Evolutionary conservation across 371 early-diverging fungal species (phyloP).

Genomic region (Blakeslea trispora): DNA sequence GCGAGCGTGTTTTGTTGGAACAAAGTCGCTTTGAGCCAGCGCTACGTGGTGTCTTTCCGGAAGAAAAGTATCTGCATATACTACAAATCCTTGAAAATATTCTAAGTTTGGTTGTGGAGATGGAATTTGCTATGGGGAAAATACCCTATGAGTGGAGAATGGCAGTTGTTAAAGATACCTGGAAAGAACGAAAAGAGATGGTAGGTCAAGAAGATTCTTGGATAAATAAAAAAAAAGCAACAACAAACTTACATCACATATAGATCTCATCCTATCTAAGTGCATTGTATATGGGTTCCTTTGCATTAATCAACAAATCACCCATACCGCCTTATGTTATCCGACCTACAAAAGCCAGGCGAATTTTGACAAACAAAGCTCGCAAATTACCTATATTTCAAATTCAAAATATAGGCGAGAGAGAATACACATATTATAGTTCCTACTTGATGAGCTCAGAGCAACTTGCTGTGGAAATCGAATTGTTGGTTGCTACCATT

Average conservation of each 20-base stretch:
- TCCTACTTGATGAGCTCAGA: conserved; percentile 51
- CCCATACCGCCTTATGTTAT: conserved; percentile 47
- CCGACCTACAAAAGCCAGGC: conserved; percentile 44
- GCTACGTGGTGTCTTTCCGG: conserved; percentile 48
- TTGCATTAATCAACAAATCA: conserved; percentile 45
- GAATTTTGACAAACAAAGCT: conserved; percentile 40
- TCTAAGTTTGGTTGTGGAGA: conserved; percentile 42
- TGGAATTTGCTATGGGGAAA: conserved; percentile 40
- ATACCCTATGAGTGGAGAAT: conserved; percentile 36
- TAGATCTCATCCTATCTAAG: conserved; percentile 46
- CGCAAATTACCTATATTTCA: conserved; percentile 28
- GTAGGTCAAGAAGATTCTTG: conserved; percentile 16
- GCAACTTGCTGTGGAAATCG: conserved; percentile 48
- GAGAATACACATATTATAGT: conserved; percentile 48
- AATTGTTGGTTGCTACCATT: conserved; percentile 37
- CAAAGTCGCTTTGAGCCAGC: conserved; percentile 55
- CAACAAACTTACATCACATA: background rate
- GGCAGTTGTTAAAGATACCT: conserved; percentile 36
- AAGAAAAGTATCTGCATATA: conserved; percentile 39
- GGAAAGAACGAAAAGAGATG: conserved; percentile 47
- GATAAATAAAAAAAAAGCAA: background rate
- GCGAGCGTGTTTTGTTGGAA: conserved; percentile 42
- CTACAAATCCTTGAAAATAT: conserved; percentile 46
- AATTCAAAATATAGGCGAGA: conserved; percentile 28
- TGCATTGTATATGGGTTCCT: conserved; percentile 42